Evolutionary conservation across 73 alveolate genomes (phyloP).

Genomic region (Uronychia binucleata): DNA sequence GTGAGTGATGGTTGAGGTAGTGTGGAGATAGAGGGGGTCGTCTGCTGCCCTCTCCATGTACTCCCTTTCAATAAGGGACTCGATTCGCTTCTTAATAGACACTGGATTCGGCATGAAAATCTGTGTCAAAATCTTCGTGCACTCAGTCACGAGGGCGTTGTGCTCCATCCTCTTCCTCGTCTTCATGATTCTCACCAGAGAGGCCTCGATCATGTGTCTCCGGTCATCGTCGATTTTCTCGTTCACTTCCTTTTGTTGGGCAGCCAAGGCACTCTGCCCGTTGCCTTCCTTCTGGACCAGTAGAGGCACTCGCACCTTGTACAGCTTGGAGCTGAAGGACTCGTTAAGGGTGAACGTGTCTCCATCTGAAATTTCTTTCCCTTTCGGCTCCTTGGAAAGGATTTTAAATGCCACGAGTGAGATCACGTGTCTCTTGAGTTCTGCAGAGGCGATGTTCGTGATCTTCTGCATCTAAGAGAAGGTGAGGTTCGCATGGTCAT

Average conservation of each 20-base stretch:
- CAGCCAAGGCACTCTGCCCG: constrained; percentile 2
- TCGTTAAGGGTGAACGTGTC: constrained; percentile 53
- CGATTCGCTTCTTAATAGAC: constrained; percentile 73
- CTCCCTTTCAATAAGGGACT: constrained; percentile 74
- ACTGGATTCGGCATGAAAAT: constrained; percentile 54
- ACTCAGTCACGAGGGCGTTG: constrained; percentile 53
- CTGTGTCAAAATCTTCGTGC: constrained; percentile 42
- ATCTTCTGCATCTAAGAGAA: constrained; percentile 24
- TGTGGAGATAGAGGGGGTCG: too few species aligned
- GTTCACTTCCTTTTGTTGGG: constrained; percentile 41
- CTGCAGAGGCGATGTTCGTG: constrained; percentile 15
- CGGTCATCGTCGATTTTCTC: constrained; percentile 74
- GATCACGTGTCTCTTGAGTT: constrained; percentile 60
- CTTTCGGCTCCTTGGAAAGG: constrained; percentile 26
- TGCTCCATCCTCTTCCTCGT: constrained; percentile 70
- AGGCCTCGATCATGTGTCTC: constrained; percentile 78
- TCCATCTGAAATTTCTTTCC: constrained; percentile 16
- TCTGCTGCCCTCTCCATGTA: constrained; percentile 67
- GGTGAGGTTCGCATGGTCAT: constrained; percentile 25
- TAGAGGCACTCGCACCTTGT: constrained; percentile 48
- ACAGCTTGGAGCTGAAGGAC: constrained; percentile 45
- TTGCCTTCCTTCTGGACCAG: constrained; percentile 40
- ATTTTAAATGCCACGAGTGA: constrained; percentile 52
- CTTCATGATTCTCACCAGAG: constrained; percentile 78
- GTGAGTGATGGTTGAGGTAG: too few species aligned